These are phyloP conservation scores for Trifolium dubium DNA, from an alignment of 306 rosid genomes.

Conservation along the genomic window DNA sequence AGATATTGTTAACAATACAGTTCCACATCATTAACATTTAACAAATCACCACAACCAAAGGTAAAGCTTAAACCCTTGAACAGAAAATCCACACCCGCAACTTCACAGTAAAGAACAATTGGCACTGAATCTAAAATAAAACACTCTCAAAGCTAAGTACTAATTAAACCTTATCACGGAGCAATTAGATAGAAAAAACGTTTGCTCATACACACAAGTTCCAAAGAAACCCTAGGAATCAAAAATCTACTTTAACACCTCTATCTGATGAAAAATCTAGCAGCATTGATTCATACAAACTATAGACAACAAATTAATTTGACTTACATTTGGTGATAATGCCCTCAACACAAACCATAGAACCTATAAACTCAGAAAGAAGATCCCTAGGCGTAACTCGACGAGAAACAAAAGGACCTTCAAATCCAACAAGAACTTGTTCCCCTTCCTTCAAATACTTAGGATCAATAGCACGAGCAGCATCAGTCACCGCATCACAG, in stretches of 20 bases:
- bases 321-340: constrained; percentile 87
- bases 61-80: constrained; percentile 21
- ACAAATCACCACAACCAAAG: background rate
- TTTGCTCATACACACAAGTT: background rate
- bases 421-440: constrained; percentile 84
- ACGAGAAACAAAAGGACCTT: constrained; percentile 93
- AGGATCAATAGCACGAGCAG: constrained; percentile 68
- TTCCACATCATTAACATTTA: constrained; percentile 2
- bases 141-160: background rate
- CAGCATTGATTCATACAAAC: background rate
- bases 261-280: background rate
- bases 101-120: constrained; percentile 1
- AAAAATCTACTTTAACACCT: background rate
- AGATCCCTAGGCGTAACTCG: constrained; percentile 89
- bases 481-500: constrained; percentile 90
- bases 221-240: background rate
- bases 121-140: background rate
- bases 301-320: background rate
- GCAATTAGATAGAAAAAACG: constrained; percentile 3
- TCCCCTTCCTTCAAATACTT: constrained; percentile 90
- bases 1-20: background rate
- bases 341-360: constrained; percentile 96
- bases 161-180: background rate
- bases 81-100: constrained; percentile 8
- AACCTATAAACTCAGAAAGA: constrained; percentile 86